Base-by-base conservation (phyloP, 495 filamentous ascomycete genomes). In the Neurospora sp. region DNA sequence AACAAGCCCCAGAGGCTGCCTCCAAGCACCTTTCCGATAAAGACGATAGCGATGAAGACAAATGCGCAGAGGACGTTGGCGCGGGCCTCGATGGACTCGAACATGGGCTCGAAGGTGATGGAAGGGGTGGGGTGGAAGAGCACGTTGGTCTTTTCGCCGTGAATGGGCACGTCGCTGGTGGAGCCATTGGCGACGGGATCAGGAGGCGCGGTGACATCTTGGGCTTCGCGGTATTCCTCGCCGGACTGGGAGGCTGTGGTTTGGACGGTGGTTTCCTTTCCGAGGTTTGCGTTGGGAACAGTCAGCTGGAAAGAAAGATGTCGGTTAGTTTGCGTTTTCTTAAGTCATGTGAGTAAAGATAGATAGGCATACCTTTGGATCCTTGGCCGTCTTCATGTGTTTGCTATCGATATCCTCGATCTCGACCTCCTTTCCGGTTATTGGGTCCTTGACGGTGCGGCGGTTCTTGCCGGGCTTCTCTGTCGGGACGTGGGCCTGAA, bases 121-220 rank as follows among this genome's bases (percentile, higher is more conserved):
- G 92, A 90, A 0, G 95, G 95, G 0, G 95, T 98, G 1, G 96
- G 94, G 78, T 98, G 94, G 82, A 98, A 98, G 37, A 98, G 89
- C 39, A 98, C 90, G 76, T 97, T 97, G 2, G 95, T 98, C 86
- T 93, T 97, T 78, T 97, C 95, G 72, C 94, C 94, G 79, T 93
- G 94, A 76, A 98, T 97, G 19, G 95, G 95, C 8, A 98, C 93
- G 81, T 98, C 95, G 10, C 92, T 93, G 2, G 95, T 97, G 39
- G 90, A 88, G 15, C 92, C 91, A 71, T 89, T 84, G 11, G 88
- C 90, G 34, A 97, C 82, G 7, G 95, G 94, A 76, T 96, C 94
- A 1, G 94, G 95, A 7, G 95, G 95, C 3, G 95, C 92, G 4
- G 95, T 97, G 72, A 96, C 83, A 78, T 98, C 95, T 80, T 98